Evolutionary conservation across 352 stramenopile genomes (phyloP).

Genomic region (Globisporangium apiculatum): DNA sequence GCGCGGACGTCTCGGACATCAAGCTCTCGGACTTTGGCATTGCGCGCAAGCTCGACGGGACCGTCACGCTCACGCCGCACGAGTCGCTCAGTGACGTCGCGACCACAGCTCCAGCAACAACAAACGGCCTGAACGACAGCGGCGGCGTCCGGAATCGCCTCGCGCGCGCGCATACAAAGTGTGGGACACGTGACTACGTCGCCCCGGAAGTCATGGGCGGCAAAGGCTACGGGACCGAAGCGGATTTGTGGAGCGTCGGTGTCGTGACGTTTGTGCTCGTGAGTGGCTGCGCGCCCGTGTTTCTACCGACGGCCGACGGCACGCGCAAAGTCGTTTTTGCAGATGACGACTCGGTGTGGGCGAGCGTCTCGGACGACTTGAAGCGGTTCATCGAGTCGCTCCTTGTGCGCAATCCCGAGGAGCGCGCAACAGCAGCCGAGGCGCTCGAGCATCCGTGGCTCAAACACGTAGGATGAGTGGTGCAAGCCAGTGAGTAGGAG

Average conservation of each 20-base stretch:
- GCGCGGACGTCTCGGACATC: slow-evolving; percentile 60
- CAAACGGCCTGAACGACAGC: slow-evolving; percentile 19
- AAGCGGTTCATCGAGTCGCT: slow-evolving; percentile 71
- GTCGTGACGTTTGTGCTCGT: slow-evolving; percentile 90
- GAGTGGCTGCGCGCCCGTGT: slow-evolving; percentile 72
- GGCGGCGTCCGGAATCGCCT: slow-evolving; percentile 57
- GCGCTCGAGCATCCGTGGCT: slow-evolving; percentile 75
- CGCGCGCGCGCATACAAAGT: slow-evolving; percentile 72
- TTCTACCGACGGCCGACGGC: slow-evolving; percentile 48
- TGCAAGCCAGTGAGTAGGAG: not conserved
- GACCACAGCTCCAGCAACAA: slow-evolving; percentile 14
- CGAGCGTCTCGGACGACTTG: slow-evolving; percentile 39
- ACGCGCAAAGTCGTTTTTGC: slow-evolving; percentile 72
- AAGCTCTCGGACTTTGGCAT: slow-evolving; percentile 85
- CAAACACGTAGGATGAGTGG: not conserved
- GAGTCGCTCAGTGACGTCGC: slow-evolving; percentile 58
- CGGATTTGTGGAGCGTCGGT: slow-evolving; percentile 91
- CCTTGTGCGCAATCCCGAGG: slow-evolving; percentile 71
- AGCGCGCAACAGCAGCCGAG: slow-evolving; percentile 56
- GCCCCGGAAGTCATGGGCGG: slow-evolving; percentile 79
- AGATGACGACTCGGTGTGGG: slow-evolving; percentile 70
- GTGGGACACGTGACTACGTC: slow-evolving; percentile 78
- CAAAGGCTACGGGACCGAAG: slow-evolving; percentile 92
- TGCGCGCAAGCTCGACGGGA: slow-evolving; percentile 57
- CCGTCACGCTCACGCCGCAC: slow-evolving; percentile 56